Evolutionary conservation across 345 rosid species (phyloP).

Genomic region (Dovyalis caffra): DNA sequence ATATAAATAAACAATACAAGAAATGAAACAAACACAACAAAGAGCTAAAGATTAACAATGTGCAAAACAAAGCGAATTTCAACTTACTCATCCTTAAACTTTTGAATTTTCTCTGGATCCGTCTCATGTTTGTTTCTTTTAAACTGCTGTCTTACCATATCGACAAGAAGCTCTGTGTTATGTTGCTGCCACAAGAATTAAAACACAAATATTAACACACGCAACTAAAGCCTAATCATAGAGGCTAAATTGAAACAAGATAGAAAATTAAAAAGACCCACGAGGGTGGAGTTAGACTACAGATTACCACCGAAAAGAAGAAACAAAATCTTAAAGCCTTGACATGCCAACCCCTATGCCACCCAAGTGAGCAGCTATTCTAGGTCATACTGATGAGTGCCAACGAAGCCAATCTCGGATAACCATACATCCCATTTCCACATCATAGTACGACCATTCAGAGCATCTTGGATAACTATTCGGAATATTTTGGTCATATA

Average conservation of each 20-base stretch:
- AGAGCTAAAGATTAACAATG: neutral
- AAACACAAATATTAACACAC: neutral
- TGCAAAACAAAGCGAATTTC: neutral
- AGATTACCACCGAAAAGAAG: neutral
- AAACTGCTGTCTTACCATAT: conserved; percentile 87
- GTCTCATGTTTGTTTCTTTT: conserved; percentile 76
- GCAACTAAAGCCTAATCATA: neutral
- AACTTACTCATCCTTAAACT: conserved; percentile 88
- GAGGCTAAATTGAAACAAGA: neutral
- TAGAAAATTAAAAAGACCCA: too few relatives aligned
- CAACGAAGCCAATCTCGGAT: neutral
- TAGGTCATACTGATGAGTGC: neutral
- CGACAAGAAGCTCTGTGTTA: conserved; percentile 73
- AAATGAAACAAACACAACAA: neutral
- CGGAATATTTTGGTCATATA: too few relatives aligned
- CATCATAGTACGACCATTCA: neutral
- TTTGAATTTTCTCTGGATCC: conserved; percentile 86
- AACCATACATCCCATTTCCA: neutral
- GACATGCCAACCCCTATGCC: neutral
- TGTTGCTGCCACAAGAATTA: conserved; percentile 58
- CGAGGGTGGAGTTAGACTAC: neutral
- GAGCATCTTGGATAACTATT: neutral
- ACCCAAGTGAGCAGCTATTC: neutral
- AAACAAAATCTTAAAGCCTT: neutral
- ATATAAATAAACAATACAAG: neutral